Percentiles rank a stretch among this genome's conserved stretches.
These are phyloP conservation scores for Colletotrichum sp. DNA, from an alignment of 2,329 filamentous ascomycete genomes.

Conservation along the genomic window DNA sequence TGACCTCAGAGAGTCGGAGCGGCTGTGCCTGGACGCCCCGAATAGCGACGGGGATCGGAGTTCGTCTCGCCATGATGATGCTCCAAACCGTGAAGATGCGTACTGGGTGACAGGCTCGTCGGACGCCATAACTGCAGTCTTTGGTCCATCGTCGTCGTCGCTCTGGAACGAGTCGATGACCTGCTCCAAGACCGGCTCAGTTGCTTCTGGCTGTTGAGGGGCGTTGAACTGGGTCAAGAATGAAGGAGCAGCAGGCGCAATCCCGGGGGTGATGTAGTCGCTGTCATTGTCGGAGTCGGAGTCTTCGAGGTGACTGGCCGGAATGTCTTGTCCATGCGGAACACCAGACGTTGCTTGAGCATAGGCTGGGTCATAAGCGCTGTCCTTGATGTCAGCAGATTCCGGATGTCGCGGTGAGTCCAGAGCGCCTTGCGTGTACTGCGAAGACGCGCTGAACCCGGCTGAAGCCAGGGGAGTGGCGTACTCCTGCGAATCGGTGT, in stretches of 20 bases:
- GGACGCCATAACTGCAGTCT: not conserved
- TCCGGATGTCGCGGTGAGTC: not conserved
- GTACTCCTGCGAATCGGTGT: slow-evolving; percentile 17
- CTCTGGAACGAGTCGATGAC: slow-evolving; percentile 9
- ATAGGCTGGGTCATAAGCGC: not conserved
- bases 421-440: slow-evolving; percentile 2
- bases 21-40: slow-evolving; percentile 5
- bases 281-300: slow-evolving; percentile 21
- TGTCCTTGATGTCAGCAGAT: not conserved
- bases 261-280: not conserved
- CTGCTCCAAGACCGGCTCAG: slow-evolving; percentile 1
- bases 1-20: slow-evolving; percentile 5
- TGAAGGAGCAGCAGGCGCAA: not conserved
- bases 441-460: slow-evolving; percentile 6
- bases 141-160: slow-evolving; percentile 6
- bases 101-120: not conserved
- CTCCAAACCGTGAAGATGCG: slow-evolving; percentile 8
- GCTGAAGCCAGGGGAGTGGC: slow-evolving; percentile 12
- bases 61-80: slow-evolving; percentile 9
- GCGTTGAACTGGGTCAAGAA: slow-evolving; percentile 3
- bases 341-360: not conserved
- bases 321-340: not conserved
- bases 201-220: not conserved
- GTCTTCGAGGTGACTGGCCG: slow-evolving; percentile 20
- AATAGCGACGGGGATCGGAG: slow-evolving; percentile 1